Base-by-base conservation (phyloP, 106 monocot species). In the Dioscorea dumetorum region DNA sequence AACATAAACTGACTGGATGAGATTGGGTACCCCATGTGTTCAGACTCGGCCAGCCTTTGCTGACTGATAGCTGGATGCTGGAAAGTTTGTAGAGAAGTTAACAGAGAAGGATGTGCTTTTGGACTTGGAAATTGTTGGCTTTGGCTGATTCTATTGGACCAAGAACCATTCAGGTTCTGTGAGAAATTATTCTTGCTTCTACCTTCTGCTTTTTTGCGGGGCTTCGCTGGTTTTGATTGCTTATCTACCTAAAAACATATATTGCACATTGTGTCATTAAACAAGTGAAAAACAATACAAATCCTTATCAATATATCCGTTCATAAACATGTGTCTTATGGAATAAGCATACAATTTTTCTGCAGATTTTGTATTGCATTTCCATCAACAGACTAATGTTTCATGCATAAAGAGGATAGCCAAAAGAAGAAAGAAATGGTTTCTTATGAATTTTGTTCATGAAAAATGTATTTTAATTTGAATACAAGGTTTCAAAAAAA, bases 131-230 rank as follows among this genome's bases (percentile, higher is more conserved):
- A 58, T 67, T 77, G 67, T 60, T 70, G 68, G 53, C 31, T 35
- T 63, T 54, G 76, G 33, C 64, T 60, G 20, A 51, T 58, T 22
- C 50, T 61, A 17, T 57, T 52, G 59, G 73, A 71, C 53, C 53
- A 76, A 7, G 28, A 49, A 22, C 65, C 61, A 33, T 49, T 65
- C 41, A 70, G 10, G 24, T 50, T 58, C 48, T 76, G 63, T 19
- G 70, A 61, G 5, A 63, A 35, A 58, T 74, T 80, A 14, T 24
- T 81, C 68, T 80, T 85, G 53, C 48, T 68, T 63, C 70, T 91
- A 73, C 80, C 95, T 23, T 83, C 83, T 48, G 66, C 41, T 62
- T 86, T 95, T 48, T 78, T 88, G 19, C 57, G 62, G 67, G 78
- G 65, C 58, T 49, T 76, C 11, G 35, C 21, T 49, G 32, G 58